A percentile compares a stretch with the other conserved stretches of the same genome.
Evolutionary conservation across 148 eudicot genomes (phyloP).

Genomic region (Arbutus unedo): DNA sequence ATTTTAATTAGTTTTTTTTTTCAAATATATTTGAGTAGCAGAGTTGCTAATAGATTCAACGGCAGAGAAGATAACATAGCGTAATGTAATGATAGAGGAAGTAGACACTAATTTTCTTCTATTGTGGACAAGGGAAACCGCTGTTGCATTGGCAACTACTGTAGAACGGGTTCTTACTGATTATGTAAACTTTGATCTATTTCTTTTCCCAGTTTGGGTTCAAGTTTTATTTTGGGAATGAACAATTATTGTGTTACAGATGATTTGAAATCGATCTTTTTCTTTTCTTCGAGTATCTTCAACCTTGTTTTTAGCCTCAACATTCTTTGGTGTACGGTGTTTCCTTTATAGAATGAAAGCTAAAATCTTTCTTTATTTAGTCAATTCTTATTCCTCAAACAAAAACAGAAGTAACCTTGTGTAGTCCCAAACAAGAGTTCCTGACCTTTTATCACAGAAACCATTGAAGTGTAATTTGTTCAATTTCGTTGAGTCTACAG

Average conservation of each 20-base stretch:
- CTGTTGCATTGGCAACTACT: background rate
- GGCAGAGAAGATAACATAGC: background rate
- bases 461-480: background rate
- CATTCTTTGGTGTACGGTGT: background rate
- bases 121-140: background rate
- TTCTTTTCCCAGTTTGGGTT: background rate
- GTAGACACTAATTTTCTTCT: background rate
- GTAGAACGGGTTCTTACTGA: background rate
- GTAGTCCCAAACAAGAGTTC: background rate
- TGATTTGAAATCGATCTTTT: no score
- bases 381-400: slow-evolving; percentile 3
- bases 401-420: background rate
- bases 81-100: background rate
- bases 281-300: background rate
- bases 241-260: background rate
- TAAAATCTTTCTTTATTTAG: slow-evolving; percentile 14
- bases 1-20: background rate
- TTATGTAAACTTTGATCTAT: background rate
- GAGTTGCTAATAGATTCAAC: background rate
- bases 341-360: background rate
- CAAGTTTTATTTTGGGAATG: background rate
- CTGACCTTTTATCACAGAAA: background rate
- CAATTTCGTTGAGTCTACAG: slow-evolving; percentile 35
- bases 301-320: background rate
- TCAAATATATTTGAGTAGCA: background rate